Evolutionary conservation across 129 eudicot species (phyloP).

Genomic region (Ambrosia trifida): DNA sequence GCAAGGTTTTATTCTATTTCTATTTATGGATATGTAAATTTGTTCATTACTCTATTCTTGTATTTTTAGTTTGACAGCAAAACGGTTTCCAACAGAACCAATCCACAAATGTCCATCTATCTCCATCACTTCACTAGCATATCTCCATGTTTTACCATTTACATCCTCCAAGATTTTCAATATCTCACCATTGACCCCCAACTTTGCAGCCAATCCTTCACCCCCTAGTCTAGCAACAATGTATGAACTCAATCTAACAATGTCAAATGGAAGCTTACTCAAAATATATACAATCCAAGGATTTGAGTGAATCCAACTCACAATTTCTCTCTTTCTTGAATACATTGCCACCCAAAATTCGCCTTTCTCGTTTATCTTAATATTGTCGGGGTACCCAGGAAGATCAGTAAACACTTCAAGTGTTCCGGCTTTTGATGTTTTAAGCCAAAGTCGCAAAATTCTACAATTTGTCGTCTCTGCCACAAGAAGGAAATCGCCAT

Average conservation of each 20-base stretch:
- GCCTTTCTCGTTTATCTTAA: constrained; percentile 51
- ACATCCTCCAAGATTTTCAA: constrained; percentile 52
- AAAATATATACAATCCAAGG: constrained; percentile 39
- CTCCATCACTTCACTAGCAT: constrained; percentile 63
- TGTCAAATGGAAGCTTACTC: constrained; percentile 35
- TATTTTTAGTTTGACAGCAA: constrained; percentile 34
- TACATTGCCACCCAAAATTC: constrained; percentile 72
- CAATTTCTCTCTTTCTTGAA: constrained; percentile 36
- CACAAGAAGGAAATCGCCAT: constrained; percentile 60
- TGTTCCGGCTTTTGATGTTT: constrained; percentile 48
- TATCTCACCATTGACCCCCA: constrained; percentile 58
- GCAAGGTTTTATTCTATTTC: neutral
- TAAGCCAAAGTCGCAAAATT: constrained; percentile 65
- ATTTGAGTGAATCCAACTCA: constrained; percentile 40
- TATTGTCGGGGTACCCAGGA: constrained; percentile 77
- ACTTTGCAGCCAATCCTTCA: constrained; percentile 57
- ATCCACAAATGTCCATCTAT: constrained; percentile 66
- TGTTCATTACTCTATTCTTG: neutral
- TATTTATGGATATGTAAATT: neutral
- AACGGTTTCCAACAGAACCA: constrained; percentile 55
- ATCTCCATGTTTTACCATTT: constrained; percentile 54
- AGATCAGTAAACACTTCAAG: constrained; percentile 53
- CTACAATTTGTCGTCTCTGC: constrained; percentile 61
- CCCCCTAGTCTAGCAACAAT: constrained; percentile 36
- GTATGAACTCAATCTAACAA: constrained; percentile 30